Conservation (phyloP, 2,329 filamentous ascomycete genomes). For the Colletotrichum sansevieriae region DNA sequence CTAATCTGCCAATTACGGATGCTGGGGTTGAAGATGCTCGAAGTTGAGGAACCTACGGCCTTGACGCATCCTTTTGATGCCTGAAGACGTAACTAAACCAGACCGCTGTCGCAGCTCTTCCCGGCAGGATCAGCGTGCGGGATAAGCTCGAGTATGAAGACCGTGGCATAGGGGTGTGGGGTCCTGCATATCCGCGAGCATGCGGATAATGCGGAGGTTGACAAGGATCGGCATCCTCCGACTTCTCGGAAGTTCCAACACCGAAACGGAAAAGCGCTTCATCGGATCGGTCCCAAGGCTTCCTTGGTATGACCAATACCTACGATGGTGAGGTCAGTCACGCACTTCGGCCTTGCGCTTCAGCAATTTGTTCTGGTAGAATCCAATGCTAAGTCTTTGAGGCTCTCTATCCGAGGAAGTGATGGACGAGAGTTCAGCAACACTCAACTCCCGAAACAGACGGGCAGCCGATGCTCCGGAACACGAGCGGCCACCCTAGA, state of each 20-base stretch:
- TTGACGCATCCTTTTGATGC: background rate
- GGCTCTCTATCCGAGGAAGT: conserved; percentile 14
- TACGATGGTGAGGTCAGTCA: background rate
- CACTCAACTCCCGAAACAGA: background rate
- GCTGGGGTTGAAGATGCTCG: background rate
- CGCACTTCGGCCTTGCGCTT: background rate
- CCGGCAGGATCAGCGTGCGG: background rate
- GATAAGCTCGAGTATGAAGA: background rate
- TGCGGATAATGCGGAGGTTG: conserved; percentile 22
- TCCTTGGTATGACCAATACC: conserved; percentile 2
- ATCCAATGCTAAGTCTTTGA: background rate
- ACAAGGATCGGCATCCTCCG: conserved; percentile 19
- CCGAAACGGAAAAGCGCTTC: conserved; percentile 30
- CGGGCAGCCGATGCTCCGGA: conserved; percentile 8
- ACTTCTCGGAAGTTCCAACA: background rate
- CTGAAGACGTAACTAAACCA: background rate
- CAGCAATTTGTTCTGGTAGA: background rate
- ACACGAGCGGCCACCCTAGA: background rate
- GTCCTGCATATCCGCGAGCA: conserved; percentile 14
- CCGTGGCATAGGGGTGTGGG: background rate
- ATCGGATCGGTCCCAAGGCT: background rate
- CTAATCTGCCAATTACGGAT: background rate
- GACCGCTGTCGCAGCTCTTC: background rate
- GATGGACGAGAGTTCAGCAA: background rate
- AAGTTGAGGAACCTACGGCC: background rate